A percentile compares a stretch with the other conserved stretches of the same genome.
Evolutionary conservation across 1,139 yeast species (phyloP).

Genomic region (Candida smagusa): DNA sequence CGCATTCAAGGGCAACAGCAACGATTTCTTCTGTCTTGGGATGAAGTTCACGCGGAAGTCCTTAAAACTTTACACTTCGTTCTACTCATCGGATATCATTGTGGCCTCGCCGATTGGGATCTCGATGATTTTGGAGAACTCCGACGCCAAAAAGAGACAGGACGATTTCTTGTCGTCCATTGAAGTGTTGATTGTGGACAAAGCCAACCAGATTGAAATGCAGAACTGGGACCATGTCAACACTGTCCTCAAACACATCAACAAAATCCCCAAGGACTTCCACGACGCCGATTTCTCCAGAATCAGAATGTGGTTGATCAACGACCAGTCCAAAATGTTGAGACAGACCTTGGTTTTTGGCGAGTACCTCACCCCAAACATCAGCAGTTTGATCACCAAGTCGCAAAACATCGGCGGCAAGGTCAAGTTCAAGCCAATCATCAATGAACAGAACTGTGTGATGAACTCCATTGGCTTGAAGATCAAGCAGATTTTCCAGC

Average conservation of each 20-base stretch:
- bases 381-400: conserved; percentile 61
- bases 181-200: conserved; percentile 76
- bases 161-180: conserved; percentile 83
- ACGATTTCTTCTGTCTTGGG: conserved; percentile 89
- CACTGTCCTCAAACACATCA: conserved; percentile 67
- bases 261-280: conserved; percentile 70
- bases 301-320: conserved; percentile 87
- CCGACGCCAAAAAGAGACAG: conserved; percentile 56
- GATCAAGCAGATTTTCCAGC: conserved; percentile 69
- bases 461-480: conserved; percentile 53
- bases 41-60: conserved; percentile 86
- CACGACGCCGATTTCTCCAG: conserved; percentile 90
- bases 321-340: conserved; percentile 70
- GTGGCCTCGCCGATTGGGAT: conserved; percentile 92
- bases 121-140: conserved; percentile 69
- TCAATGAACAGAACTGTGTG: conserved; percentile 37
- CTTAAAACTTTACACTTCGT: conserved; percentile 76
- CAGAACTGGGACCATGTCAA: conserved; percentile 91
- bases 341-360: conserved; percentile 79
- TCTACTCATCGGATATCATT: conserved; percentile 81
- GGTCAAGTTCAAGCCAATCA: conserved; percentile 47
- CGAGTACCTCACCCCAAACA: conserved; percentile 75
- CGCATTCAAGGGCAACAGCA: conserved; percentile 82
- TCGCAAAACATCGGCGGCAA: conserved; percentile 68
- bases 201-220: conserved; percentile 83